A percentile compares a stretch with the other conserved stretches of the same genome.
Evolutionary conservation across 768 basidiomycete genomes (phyloP).

Genomic region (Lactarius psammicola): DNA sequence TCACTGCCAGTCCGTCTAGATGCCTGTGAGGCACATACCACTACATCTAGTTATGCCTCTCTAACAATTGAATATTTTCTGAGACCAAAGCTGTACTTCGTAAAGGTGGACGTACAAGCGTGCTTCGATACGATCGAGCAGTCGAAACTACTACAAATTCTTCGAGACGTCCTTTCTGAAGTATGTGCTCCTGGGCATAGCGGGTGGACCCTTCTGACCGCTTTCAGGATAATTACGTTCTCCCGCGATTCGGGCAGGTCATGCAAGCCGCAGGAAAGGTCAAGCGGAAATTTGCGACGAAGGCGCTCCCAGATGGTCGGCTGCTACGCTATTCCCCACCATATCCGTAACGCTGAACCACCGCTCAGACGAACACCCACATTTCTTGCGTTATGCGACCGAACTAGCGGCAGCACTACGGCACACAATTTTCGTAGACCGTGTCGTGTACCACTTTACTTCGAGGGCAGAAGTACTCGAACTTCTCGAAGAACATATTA

Average conservation of each 20-base stretch:
- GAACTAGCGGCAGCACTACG: constrained; percentile 64
- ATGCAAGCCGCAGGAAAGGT: constrained; percentile 54
- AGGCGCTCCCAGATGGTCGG: constrained; percentile 67
- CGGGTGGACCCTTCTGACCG: neutral
- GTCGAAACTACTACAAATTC: constrained; percentile 72
- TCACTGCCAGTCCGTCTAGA: constrained; percentile 40
- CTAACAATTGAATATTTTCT: neutral
- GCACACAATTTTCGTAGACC: constrained; percentile 83
- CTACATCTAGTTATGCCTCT: neutral
- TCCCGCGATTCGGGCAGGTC: constrained; percentile 70
- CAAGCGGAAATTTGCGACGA: constrained; percentile 54
- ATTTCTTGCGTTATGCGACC: constrained; percentile 69
- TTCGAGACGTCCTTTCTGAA: constrained; percentile 70
- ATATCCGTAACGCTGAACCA: neutral
- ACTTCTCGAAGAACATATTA: constrained; percentile 86
- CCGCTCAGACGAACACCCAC: constrained; percentile 63
- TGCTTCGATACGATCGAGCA: constrained; percentile 98
- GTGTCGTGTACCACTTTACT: constrained; percentile 58
- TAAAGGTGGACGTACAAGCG: constrained; percentile 93
- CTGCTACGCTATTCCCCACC: neutral
- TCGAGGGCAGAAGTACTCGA: constrained; percentile 60
- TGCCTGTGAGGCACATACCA: constrained; percentile 47
- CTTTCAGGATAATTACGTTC: constrained; percentile 67
- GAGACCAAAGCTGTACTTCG: constrained; percentile 90
- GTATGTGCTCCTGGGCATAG: constrained; percentile 39